Evolutionary conservation across 208 protist species (phyloP), one percentile per base, ranked within the genome.

Genomic region (Crithidia mellificae): DNA sequence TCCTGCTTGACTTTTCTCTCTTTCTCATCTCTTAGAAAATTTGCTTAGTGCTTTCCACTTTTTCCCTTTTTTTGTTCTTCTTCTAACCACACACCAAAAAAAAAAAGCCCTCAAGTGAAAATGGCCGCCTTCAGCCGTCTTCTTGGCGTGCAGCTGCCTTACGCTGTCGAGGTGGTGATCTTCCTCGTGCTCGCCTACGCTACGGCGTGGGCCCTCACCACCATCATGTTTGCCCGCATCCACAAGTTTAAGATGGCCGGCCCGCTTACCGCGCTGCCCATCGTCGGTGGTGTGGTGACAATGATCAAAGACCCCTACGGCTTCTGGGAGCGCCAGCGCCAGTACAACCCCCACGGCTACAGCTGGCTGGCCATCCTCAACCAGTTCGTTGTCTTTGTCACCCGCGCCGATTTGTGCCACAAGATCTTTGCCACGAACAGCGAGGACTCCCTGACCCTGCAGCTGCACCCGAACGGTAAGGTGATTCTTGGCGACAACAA

Each of bases 401-500:
- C 88, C 5, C 79, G 83, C 56, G 72, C 88, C 0, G 85, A 92
- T 46, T 74, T 92, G 43, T 91, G 85, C 77, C 88, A 92, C 46
- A 91, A 89, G 75, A 89, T 94, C 66, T 94, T 94, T 59, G 72
- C 80, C 29, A 83, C 71, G 6, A 91, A 92, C 76, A 80, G 86
- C 72, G 85, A 92, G 63, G 80, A 87, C 68, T 83, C 81, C 3
- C 76, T 92, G 27, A 91, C 85, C 9, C 77, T 92, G 20, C 84
- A 91, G 68, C 82, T 94, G 68, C 88, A 94, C 75, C 85, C 88
- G 39, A 92, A 86, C 74, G 85, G 84, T 51, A 88, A 85, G 69
- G 75, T 90, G 53, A 94, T 94, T 68, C 82, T 94, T 1, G 88
- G 88, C 27, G 85, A 94, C 73, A 90, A 90, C 76, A 94, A 91